Evolutionary conservation across 345 rosid species (phyloP).

Genomic region (Eucalyptus pauciflora): DNA sequence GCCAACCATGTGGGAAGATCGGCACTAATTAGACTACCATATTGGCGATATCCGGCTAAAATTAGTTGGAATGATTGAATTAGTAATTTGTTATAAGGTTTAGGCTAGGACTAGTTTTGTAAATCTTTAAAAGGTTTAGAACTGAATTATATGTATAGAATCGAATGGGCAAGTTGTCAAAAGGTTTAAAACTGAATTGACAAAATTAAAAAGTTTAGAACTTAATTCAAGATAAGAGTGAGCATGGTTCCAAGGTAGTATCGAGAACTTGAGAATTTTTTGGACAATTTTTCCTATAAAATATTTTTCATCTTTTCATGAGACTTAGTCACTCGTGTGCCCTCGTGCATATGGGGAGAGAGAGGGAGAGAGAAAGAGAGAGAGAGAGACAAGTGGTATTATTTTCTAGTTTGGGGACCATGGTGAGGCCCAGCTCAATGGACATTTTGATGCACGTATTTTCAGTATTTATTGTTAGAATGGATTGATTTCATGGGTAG

Average conservation of each 20-base stretch:
- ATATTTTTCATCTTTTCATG: not conserved
- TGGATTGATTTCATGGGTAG: not conserved
- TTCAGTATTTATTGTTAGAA: rapidly evolving
- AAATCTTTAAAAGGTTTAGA: no score
- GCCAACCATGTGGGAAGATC: no score
- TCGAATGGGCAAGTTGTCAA: no score
- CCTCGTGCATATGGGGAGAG: not conserved
- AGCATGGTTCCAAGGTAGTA: no score
- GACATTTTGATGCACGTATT: not conserved
- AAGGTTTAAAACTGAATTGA: rapidly evolving
- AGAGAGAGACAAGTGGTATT: not conserved
- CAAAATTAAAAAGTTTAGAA: no score
- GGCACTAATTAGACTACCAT: no score
- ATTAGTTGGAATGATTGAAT: rapidly evolving
- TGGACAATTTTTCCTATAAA: no score
- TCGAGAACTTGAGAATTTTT: rapidly evolving
- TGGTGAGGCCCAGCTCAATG: not conserved
- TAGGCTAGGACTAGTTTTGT: not conserved
- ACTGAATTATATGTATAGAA: no score
- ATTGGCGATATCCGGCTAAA: rapidly evolving
- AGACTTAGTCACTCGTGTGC: not conserved
- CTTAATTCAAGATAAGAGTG: rapidly evolving
- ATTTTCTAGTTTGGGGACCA: not conserved
- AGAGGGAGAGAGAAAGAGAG: not conserved
- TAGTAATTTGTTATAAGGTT: no score